These are phyloP conservation scores for Fusarium sp. DNA, from an alignment of 2,329 filamentous ascomycete genomes.

Conservation along the genomic window DNA sequence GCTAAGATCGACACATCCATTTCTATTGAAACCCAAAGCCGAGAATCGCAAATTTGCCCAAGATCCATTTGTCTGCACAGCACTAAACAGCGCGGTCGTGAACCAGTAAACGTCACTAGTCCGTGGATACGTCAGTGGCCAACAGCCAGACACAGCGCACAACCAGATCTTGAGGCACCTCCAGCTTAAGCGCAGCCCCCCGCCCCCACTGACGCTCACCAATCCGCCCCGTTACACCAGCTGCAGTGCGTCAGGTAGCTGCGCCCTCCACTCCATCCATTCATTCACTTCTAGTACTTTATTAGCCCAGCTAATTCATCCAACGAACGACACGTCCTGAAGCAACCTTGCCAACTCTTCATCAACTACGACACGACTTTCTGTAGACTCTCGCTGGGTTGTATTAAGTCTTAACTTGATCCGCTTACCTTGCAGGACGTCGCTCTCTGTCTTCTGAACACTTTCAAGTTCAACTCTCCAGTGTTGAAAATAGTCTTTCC, in stretches of 20 bases:
- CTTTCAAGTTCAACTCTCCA: not conserved
- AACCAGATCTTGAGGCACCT: constrained; percentile 8
- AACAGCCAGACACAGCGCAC: constrained; percentile 12
- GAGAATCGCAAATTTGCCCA: constrained; percentile 2
- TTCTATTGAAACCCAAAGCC: not conserved
- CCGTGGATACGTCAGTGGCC: constrained; percentile 30
- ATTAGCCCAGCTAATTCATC: constrained; percentile 5
- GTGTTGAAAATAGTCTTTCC: constrained; percentile 1
- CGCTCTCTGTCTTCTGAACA: not conserved
- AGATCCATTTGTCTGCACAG: constrained; percentile 14
- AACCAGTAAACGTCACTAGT: constrained; percentile 30
- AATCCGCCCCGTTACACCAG: constrained; percentile 7
- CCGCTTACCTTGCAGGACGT: not conserved
- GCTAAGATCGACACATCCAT: constrained; percentile 1
- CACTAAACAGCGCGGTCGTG: constrained; percentile 18
- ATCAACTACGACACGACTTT: constrained; percentile 35
- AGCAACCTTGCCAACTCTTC: constrained; percentile 23
- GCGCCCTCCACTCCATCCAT: constrained; percentile 6
- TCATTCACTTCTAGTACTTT: not conserved
- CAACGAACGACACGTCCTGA: constrained; percentile 21
- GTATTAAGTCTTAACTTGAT: constrained; percentile 11
- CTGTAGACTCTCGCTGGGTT: constrained; percentile 10
- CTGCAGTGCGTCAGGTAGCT: not conserved
- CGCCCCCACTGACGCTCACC: constrained; percentile 29
- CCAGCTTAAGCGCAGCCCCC: constrained; percentile 26